Base-by-base conservation (phyloP, 2,329 filamentous ascomycete species). In the Metarhizium brunneum region DNA sequence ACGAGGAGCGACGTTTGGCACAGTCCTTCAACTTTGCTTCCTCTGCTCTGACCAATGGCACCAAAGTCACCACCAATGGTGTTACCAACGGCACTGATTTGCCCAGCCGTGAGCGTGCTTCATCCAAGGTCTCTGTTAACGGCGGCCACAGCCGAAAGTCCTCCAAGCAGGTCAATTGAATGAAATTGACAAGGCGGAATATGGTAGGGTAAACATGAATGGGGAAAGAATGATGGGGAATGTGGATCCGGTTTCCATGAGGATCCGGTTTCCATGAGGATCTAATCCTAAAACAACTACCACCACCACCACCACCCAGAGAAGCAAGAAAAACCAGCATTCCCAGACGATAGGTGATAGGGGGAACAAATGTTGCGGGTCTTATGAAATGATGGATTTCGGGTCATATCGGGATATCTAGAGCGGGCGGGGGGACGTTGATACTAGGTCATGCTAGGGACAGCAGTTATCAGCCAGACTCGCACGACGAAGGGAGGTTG, bases 1-100 rank as follows among this genome's bases (percentile, higher is more conserved):
- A 90, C 79, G 65, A 58, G 48, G 71, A 73, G 68, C 66, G 65
- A 59, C 70, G 71, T 20, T 63, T 73, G 50, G 75, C 79, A 51
- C 77, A 79, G 66, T 65, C 64, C 45, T 79, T 77, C 58, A 65
- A 66, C 58, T 73, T 71, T 60, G 60, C 64, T 55, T 61, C 66
- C 57, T 71, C 48, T 35, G 16, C 65, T 52, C 62, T 66, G 58
- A 71, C 68, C 56, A 73, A 71, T 58, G 69, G 66, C 54, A 62
- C 43, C 42, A 47, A 54, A 14, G 38, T 8, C 38, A 16, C 13
- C 14, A 48, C 20, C 45, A 48, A 48, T 13, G 45, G 45, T 25
- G 25, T 25, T 4, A 4, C 3, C 25, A 25, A 25, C 25, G 14
- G 10, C 25, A 14, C 45, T 30, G 63, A 67, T 42, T 62, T 78